These are phyloP conservation scores for Pneumocystis sp. DNA, from an alignment of 1,139 yeast species.

Conservation along the genomic window DNA sequence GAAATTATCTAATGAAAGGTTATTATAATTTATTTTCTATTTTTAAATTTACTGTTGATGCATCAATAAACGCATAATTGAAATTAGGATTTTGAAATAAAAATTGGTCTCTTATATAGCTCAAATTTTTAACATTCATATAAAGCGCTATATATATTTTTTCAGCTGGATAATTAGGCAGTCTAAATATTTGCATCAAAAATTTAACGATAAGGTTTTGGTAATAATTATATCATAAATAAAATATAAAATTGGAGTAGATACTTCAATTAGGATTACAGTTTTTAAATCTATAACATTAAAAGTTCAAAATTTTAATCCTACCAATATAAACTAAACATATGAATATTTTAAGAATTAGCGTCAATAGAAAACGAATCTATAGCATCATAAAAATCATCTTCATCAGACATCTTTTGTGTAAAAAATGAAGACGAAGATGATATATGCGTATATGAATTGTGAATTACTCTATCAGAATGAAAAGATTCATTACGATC, in stretches of 20 bases:
- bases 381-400: neutral
- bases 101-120: neutral
- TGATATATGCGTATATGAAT: neutral
- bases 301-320: neutral
- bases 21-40: neutral
- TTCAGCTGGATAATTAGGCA: neutral
- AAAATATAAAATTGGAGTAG: neutral
- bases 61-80: neutral
- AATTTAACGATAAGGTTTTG: neutral
- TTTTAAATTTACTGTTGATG: neutral
- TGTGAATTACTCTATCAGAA: neutral
- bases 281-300: neutral
- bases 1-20: neutral
- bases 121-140: neutral
- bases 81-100: neutral
- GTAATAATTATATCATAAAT: neutral
- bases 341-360: neutral
- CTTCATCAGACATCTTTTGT: neutral
- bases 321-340: neutral
- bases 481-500: neutral
- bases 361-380: neutral
- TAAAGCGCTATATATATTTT: neutral
- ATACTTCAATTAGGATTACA: neutral
- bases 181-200: neutral
- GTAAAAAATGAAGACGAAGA: neutral